A percentile compares a stretch with the other conserved stretches of the same genome.
These are phyloP conservation scores for Saturnispora kantuleensis DNA, from an alignment of 805 yeast species.

Conservation along the genomic window DNA sequence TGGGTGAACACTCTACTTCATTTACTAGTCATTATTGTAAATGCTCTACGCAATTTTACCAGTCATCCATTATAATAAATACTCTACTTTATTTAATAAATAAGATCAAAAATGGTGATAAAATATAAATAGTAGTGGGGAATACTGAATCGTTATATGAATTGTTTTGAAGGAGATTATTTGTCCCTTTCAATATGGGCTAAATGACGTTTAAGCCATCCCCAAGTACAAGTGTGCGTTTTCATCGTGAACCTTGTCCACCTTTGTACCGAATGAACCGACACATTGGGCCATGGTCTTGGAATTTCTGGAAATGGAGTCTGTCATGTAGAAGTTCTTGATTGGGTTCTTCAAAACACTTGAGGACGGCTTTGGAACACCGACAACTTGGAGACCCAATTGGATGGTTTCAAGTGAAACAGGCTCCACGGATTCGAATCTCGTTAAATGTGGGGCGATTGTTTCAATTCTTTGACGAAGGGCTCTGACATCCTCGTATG, in stretches of 20 bases:
- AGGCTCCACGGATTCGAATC: constrained; percentile 68
- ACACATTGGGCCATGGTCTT: constrained; percentile 88
- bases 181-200: neutral
- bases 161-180: neutral
- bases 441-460: constrained; percentile 70
- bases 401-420: constrained; percentile 46
- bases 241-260: constrained; percentile 48
- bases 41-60: too few species aligned
- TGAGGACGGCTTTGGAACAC: constrained; percentile 30
- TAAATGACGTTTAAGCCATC: constrained; percentile 17
- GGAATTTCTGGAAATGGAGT: constrained; percentile 76
- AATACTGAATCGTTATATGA: neutral
- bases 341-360: constrained; percentile 55
- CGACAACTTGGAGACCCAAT: constrained; percentile 41
- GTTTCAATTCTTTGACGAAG: constrained; percentile 62
- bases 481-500: constrained; percentile 64
- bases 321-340: constrained; percentile 79
- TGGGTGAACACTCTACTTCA: too few species aligned
- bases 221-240: constrained; percentile 27
- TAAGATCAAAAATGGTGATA: constrained; percentile 1
- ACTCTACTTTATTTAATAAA: constrained; percentile 2
- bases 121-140: constrained; percentile 3
- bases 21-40: too few species aligned
- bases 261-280: constrained; percentile 56
- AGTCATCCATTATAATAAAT: constrained; percentile 1